Conservation (phyloP, 2,329 filamentous ascomycete genomes). For the Aspergillus proliferans region DNA sequence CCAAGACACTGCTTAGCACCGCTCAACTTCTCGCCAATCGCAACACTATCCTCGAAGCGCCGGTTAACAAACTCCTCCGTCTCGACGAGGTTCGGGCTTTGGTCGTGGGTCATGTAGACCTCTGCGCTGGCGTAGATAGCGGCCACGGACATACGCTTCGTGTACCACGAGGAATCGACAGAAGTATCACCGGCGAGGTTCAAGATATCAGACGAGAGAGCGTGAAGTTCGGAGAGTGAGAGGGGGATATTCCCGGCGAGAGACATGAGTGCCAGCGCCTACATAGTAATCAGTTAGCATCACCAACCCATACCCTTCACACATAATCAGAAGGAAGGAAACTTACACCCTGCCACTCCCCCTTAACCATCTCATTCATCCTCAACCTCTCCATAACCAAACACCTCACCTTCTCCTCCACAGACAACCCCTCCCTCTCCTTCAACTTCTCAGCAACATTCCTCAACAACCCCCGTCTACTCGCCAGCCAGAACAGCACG, state of each 20-base stretch:
- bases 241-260: conserved; percentile 69
- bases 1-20: conserved; percentile 70
- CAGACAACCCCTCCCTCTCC: conserved; percentile 29
- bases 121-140: conserved; percentile 72
- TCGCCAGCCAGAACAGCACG: conserved; percentile 49
- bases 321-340: not conserved
- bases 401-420: conserved; percentile 60
- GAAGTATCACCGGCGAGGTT: conserved; percentile 74
- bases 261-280: conserved; percentile 88
- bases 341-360: conserved; percentile 79
- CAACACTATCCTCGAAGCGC: conserved; percentile 63
- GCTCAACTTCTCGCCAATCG: conserved; percentile 56
- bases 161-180: conserved; percentile 86
- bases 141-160: conserved; percentile 57
- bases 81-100: conserved; percentile 63
- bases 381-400: conserved; percentile 71
- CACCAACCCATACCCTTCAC: not conserved
- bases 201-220: conserved; percentile 86
- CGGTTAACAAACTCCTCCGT: conserved; percentile 75
- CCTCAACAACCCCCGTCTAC: conserved; percentile 31
- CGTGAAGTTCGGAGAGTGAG: conserved; percentile 71
- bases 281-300: conserved; percentile 2
- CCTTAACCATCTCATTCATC: conserved; percentile 66
- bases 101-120: conserved; percentile 90
- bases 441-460: conserved; percentile 25